Evolutionary conservation across 306 rosid species (phyloP).

Genomic region (Cucurbita argyrosperma): DNA sequence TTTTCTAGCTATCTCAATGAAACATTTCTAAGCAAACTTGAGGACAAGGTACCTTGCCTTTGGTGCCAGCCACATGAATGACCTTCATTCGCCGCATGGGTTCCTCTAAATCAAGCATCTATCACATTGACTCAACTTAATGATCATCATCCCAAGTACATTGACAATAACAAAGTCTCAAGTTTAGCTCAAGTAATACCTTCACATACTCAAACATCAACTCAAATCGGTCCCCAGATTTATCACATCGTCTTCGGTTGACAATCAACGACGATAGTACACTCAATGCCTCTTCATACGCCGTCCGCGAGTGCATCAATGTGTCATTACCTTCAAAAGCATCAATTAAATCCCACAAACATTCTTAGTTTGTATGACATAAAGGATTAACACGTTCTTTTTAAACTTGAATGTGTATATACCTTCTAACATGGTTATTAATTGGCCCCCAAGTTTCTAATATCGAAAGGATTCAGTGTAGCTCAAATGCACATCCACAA

Average conservation of each 20-base stretch:
- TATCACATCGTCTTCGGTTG: conserved; percentile 66
- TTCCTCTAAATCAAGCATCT: conserved; percentile 90
- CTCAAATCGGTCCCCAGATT: conserved; percentile 60
- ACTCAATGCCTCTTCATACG: conserved; percentile 69
- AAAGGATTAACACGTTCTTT: background rate
- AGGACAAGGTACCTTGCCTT: conserved; percentile 56
- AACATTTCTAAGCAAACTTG: background rate
- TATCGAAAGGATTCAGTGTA: background rate
- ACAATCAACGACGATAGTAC: conserved; percentile 76
- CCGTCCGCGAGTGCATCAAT: conserved; percentile 18
- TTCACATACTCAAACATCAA: conserved; percentile 51
- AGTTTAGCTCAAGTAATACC: conserved; percentile 19
- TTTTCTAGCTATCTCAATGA: background rate
- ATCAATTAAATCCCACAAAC: background rate
- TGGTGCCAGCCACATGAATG: conserved; percentile 94
- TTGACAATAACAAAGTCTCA: background rate
- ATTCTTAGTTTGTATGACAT: background rate
- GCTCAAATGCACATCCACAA: background rate
- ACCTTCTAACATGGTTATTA: background rate
- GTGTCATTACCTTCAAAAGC: conserved; percentile 23
- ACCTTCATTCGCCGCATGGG: conserved; percentile 63
- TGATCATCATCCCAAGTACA: background rate
- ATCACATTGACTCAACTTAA: background rate
- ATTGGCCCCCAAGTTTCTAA: background rate
- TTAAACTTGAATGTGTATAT: background rate